Percentiles rank a stretch among this genome's conserved stretches.
Conservation (phyloP, 208 protist species). For the Trypanosoma congolense region DNA sequence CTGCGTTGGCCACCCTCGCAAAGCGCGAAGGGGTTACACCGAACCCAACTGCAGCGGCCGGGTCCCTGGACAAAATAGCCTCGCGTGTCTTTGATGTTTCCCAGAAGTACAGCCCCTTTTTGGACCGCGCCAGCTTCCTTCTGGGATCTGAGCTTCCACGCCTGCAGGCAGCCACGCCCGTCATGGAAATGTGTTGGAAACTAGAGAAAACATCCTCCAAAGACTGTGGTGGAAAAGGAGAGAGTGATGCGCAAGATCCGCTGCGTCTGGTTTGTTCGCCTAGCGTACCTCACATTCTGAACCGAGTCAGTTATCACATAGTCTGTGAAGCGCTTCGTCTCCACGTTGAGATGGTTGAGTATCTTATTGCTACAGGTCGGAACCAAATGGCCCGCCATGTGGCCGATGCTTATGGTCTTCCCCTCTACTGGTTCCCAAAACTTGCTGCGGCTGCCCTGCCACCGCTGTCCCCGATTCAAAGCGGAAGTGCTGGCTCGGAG, state of each 20-base stretch:
- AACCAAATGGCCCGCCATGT: conserved; percentile 50
- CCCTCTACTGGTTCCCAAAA: conserved; percentile 70
- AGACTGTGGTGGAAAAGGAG: neutral
- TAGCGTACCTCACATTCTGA: conserved; percentile 42
- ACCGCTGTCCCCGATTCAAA: conserved; percentile 22
- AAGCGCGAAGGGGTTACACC: conserved; percentile 58
- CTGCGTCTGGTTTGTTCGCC: conserved; percentile 52
- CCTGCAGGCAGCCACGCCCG: conserved; percentile 38
- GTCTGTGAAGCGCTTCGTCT: conserved; percentile 44
- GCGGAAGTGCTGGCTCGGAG: neutral
- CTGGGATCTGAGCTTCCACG: conserved; percentile 38
- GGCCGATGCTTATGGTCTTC: conserved; percentile 51
- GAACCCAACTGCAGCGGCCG: conserved; percentile 40
- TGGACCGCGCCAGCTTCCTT: conserved; percentile 31
- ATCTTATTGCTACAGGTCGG: conserved; percentile 70
- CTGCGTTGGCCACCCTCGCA: conserved; percentile 49
- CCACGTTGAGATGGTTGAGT: conserved; percentile 74
- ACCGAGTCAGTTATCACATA: conserved; percentile 38
- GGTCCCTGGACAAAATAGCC: conserved; percentile 68
- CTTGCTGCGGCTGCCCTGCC: conserved; percentile 19
- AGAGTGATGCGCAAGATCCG: conserved; percentile 10
- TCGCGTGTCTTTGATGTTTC: conserved; percentile 44
- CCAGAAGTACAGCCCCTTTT: conserved; percentile 44
- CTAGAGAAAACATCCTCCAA: neutral
- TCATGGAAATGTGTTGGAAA: conserved; percentile 21